A percentile compares a stretch with the other conserved stretches of the same genome.
Evolutionary conservation across 75 land plant genomes (phyloP).

Genomic region (Cryptomeria japonica): DNA sequence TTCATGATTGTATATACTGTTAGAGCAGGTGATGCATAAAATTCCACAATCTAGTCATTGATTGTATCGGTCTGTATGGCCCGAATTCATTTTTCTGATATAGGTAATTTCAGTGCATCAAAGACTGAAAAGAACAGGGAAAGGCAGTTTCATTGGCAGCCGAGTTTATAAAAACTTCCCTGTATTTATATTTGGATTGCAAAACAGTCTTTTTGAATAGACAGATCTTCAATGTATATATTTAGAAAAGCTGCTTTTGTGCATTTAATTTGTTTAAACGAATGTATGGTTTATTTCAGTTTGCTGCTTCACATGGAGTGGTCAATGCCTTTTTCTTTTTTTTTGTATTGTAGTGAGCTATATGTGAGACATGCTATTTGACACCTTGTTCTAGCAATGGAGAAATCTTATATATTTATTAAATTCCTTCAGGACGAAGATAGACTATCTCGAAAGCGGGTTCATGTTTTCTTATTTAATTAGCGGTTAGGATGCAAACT

Average conservation of each 20-base stretch:
- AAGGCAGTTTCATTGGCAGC: neutral
- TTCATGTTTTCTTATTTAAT: neutral
- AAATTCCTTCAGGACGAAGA: neutral
- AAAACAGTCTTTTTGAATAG: neutral
- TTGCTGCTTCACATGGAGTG: neutral
- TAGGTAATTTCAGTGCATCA: neutral
- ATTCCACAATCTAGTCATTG: neutral
- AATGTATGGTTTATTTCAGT: neutral
- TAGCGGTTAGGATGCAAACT: neutral
- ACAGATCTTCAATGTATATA: neutral
- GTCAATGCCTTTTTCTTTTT: neutral
- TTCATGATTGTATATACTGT: neutral
- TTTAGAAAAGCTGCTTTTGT: neutral
- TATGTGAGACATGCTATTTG: neutral
- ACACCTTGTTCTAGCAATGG: neutral
- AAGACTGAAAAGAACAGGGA: neutral
- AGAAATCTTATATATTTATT: neutral
- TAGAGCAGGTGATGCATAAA: neutral
- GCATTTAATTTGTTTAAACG: neutral
- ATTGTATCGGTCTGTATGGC: neutral
- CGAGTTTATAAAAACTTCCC: neutral
- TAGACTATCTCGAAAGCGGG: neutral
- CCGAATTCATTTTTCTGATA: neutral
- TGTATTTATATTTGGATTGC: neutral
- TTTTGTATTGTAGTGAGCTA: too few relatives aligned